These are phyloP conservation scores for Nicotiana attenuata DNA, from an alignment of 257 asterid genomes.

Conservation along the genomic window DNA sequence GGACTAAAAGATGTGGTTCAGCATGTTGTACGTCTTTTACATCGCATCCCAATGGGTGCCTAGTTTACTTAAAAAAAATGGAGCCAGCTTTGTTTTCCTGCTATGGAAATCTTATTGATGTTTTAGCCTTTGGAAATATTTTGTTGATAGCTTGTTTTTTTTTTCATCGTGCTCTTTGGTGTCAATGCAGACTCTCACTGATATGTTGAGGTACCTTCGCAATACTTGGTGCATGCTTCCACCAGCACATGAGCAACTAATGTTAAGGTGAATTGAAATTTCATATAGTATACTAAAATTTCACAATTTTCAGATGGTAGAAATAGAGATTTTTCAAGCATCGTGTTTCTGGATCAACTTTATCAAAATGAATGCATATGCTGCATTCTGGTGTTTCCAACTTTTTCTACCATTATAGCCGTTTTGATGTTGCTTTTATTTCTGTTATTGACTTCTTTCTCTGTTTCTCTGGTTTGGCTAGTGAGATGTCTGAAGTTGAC, in stretches of 20 bases:
- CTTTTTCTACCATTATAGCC: not conserved
- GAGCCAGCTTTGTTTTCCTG: not conserved
- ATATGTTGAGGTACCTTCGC: slow-evolving; percentile 47
- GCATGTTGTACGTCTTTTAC: not conserved
- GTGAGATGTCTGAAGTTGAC: not conserved
- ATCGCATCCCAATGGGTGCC: not conserved
- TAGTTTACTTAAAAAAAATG: not conserved
- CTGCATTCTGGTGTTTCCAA: not conserved
- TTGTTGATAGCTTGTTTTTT: not conserved
- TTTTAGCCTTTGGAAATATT: slow-evolving; percentile 3
- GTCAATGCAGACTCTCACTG: slow-evolving; percentile 60
- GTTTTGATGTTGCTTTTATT: not conserved
- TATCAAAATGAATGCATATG: not conserved
- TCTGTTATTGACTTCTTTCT: not conserved
- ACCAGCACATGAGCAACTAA: slow-evolving; percentile 52
- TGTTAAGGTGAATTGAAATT: slow-evolving; percentile 52
- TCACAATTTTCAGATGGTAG: not conserved
- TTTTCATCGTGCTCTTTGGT: not conserved
- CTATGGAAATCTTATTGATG: not conserved
- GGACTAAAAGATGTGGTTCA: not conserved
- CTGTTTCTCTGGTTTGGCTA: not conserved
- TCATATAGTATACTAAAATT: not conserved
- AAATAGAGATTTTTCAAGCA: not conserved
- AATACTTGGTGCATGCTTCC: slow-evolving; percentile 60
- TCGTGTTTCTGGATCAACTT: not conserved